Conservation (phyloP, 129 eudicot genomes). For the Artemisia argyi region DNA sequence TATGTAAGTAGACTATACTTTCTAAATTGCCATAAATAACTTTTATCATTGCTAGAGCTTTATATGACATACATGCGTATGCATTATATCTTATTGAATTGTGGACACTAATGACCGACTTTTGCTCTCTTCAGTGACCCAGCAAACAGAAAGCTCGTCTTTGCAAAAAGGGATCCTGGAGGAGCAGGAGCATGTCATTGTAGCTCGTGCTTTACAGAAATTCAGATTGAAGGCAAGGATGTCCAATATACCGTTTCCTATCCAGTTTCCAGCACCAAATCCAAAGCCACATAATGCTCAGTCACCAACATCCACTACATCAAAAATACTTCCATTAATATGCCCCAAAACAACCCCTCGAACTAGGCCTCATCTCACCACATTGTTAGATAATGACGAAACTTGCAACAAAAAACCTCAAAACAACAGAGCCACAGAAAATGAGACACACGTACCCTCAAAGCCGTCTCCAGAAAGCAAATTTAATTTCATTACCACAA, state of each 20-base stretch:
- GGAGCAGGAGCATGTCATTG: conserved; percentile 90
- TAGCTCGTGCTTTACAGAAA: conserved; percentile 83
- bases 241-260: conserved; percentile 58
- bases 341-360: conserved; percentile 54
- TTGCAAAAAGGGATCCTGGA: conserved; percentile 54
- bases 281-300: conserved; percentile 54
- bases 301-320: conserved; percentile 56
- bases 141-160: conserved; percentile 60
- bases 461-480: conserved; percentile 32
- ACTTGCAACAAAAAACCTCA: conserved; percentile 35
- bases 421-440: conserved; percentile 19
- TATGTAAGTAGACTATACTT: no score
- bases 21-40: no score
- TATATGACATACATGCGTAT: no score
- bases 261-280: conserved; percentile 65
- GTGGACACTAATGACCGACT: conserved; percentile 10
- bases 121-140: conserved; percentile 55
- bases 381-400: conserved; percentile 28
- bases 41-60: no score
- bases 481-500: conserved; percentile 13
- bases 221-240: conserved; percentile 60
- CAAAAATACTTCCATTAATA: conserved; percentile 84
- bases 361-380: conserved; percentile 34
- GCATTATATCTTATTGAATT: neutral
- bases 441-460: conserved; percentile 20